Evolutionary conservation across 768 basidiomycete genomes (phyloP).

Genomic region (Lactarius vividus): DNA sequence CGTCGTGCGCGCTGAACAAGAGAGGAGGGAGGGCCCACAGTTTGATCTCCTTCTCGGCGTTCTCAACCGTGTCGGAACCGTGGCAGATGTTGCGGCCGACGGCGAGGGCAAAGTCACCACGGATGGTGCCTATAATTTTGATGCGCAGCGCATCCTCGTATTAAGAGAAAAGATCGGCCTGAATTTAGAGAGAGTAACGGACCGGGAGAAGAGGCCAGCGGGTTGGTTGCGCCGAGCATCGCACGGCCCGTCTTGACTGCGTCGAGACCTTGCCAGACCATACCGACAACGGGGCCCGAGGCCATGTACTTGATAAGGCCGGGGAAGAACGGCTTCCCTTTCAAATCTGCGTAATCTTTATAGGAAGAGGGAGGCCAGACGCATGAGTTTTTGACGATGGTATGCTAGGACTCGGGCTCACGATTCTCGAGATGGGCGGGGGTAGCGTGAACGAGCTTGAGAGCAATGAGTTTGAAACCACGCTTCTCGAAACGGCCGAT

Average conservation of each 20-base stretch:
- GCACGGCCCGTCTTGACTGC: constrained; percentile 93
- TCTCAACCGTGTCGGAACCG: constrained; percentile 87
- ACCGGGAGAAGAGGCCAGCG: constrained; percentile 85
- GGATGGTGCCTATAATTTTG: constrained; percentile 71
- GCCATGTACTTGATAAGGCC: constrained; percentile 96
- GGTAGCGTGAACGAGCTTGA: constrained; percentile 84
- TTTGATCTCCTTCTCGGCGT: constrained; percentile 89
- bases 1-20: not conserved
- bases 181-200: constrained; percentile 31
- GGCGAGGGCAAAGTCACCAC: constrained; percentile 92
- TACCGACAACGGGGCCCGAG: constrained; percentile 91
- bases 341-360: constrained; percentile 94
- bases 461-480: constrained; percentile 94
- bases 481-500: constrained; percentile 95
- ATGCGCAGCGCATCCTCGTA: not conserved
- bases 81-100: constrained; percentile 95
- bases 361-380: not conserved
- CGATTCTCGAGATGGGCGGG: constrained; percentile 89
- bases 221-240: constrained; percentile 98
- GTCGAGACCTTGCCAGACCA: constrained; percentile 94
- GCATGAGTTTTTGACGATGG: not conserved
- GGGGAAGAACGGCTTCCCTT: constrained; percentile 93
- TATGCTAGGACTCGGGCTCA: constrained; percentile 34
- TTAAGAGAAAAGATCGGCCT: not conserved
- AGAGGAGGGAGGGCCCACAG: constrained; percentile 53